A percentile compares a stretch with the other conserved stretches of the same genome.
phyloP scores from a whole-genome alignment of 108 stramenopile species.

The Nitzschia putrida region DNA sequence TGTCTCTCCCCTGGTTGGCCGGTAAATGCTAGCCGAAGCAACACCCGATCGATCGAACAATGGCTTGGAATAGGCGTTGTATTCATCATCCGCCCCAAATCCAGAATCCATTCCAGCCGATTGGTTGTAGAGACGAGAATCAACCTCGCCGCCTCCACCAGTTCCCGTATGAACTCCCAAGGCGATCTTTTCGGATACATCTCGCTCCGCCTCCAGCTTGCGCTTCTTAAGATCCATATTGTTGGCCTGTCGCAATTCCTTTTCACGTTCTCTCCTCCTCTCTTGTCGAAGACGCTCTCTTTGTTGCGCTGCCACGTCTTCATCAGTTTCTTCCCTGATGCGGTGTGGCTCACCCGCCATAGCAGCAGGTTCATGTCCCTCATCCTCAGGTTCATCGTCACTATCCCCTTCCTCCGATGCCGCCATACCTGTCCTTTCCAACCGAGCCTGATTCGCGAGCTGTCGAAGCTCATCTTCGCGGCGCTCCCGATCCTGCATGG shows the following conservation, averaged over 20 bases:
- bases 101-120: slow-evolving; percentile 92
- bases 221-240: slow-evolving; percentile 75
- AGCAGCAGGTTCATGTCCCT: slow-evolving; percentile 10
- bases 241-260: slow-evolving; percentile 91
- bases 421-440: slow-evolving; percentile 75
- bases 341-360: slow-evolving; percentile 31
- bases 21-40: slow-evolving; percentile 86
- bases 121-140: slow-evolving; percentile 95
- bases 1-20: slow-evolving; percentile 82
- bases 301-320: slow-evolving; percentile 80
- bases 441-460: slow-evolving; percentile 88
- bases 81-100: slow-evolving; percentile 98
- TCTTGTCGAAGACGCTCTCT: slow-evolving; percentile 91
- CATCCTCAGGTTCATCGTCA: not conserved
- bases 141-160: slow-evolving; percentile 85
- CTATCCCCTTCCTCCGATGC: slow-evolving; percentile 5
- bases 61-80: slow-evolving; percentile 93
- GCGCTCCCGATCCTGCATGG: slow-evolving; percentile 80
- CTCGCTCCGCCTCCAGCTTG: slow-evolving; percentile 89
- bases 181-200: slow-evolving; percentile 97
- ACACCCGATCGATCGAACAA: slow-evolving; percentile 87
- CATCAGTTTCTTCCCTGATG: slow-evolving; percentile 57
- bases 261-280: slow-evolving; percentile 91
- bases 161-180: slow-evolving; percentile 94
- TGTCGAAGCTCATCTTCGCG: slow-evolving; percentile 93